Conservation (phyloP, 164 flowering plant species). For the Vitis rupestris region DNA sequence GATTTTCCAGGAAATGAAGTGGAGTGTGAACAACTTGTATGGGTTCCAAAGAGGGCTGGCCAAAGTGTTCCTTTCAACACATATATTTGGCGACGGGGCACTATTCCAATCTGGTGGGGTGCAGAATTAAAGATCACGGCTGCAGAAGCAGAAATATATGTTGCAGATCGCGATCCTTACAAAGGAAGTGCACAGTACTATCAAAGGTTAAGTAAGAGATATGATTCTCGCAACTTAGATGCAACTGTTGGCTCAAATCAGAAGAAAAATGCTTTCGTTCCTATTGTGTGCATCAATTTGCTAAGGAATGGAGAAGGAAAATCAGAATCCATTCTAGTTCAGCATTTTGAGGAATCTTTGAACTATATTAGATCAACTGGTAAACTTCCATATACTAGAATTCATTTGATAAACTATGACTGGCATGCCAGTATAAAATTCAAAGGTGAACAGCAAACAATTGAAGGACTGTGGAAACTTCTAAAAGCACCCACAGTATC, state of each 20-base stretch:
- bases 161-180: conserved; percentile 79
- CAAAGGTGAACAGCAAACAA: conserved; percentile 92
- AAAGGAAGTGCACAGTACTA: conserved; percentile 86
- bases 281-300: conserved; percentile 85
- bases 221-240: conserved; percentile 64
- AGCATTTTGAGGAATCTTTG: conserved; percentile 90
- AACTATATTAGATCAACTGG: conserved; percentile 64
- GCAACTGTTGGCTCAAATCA: conserved; percentile 40
- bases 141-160: conserved; percentile 98
- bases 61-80: conserved; percentile 88
- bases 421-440: conserved; percentile 92
- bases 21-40: conserved; percentile 96
- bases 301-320: conserved; percentile 91
- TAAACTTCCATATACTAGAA: conserved; percentile 69
- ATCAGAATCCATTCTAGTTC: conserved; percentile 86
- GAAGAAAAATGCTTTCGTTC: conserved; percentile 68
- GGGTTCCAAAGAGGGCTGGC: conserved; percentile 74
- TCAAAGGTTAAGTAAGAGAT: conserved; percentile 79
- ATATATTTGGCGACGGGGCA: conserved; percentile 94
- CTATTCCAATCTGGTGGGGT: conserved; percentile 99
- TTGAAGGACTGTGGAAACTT: conserved; percentile 92
- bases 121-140: conserved; percentile 94
- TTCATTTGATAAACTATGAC: conserved; percentile 86
- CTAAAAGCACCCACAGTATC: conserved; percentile 72
- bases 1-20: conserved; percentile 88